phyloP scores from a whole-genome alignment of 2,329 filamentous ascomycete genomes.

The Mycosphaerelloides madeirae region DNA sequence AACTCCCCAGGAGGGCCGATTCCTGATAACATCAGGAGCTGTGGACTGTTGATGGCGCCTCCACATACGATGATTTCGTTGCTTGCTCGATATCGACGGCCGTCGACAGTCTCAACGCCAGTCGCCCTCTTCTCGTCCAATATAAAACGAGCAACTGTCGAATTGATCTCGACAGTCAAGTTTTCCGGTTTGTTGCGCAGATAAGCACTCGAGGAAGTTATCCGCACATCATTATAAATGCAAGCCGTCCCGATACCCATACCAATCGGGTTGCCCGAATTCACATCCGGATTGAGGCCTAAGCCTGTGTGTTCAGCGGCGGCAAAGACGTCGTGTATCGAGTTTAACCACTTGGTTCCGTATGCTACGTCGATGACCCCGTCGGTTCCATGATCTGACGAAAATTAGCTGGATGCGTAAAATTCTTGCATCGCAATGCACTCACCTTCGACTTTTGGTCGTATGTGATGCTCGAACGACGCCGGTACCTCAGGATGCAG shows the following conservation, averaged over 20 bases:
- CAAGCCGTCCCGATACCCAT: conserved; percentile 50
- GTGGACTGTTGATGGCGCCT: conserved; percentile 38
- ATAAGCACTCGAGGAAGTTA: conserved; percentile 46
- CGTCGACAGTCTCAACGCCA: conserved; percentile 39
- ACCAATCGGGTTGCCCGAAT: conserved; percentile 56
- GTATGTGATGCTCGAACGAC: background rate
- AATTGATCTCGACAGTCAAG: conserved; percentile 48
- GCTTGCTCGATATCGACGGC: conserved; percentile 16
- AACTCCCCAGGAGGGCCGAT: conserved; percentile 54
- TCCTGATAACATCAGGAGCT: conserved; percentile 54
- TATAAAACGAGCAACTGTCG: conserved; percentile 47
- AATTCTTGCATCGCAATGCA: background rate
- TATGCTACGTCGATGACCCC: conserved; percentile 1
- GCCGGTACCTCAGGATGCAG: conserved; percentile 38
- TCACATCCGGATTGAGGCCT: conserved; percentile 51
- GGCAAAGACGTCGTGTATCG: conserved; percentile 34
- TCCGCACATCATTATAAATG: conserved; percentile 48
- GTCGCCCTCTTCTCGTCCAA: conserved; percentile 43
- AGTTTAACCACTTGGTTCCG: background rate
- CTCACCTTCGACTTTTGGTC: background rate
- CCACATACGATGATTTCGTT: conserved; percentile 39
- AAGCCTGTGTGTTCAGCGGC: conserved; percentile 43
- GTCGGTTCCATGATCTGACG: background rate
- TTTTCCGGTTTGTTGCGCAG: conserved; percentile 45
- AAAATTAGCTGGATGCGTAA: background rate